These are phyloP conservation scores for Rhizopogon vesiculosus DNA, from an alignment of 768 basidiomycete genomes.

Conservation along the genomic window DNA sequence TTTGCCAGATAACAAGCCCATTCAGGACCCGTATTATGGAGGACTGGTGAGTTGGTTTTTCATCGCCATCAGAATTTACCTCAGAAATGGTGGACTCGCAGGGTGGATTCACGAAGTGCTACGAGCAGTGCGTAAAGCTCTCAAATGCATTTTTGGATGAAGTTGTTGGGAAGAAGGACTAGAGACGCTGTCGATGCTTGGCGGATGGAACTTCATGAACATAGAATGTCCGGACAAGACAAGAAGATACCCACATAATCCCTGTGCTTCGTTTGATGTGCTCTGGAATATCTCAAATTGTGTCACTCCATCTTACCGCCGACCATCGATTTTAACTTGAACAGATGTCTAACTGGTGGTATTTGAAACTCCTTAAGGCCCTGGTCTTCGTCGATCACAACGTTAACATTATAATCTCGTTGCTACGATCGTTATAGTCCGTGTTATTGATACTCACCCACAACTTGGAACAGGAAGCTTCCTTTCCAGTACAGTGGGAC, in stretches of 20 bases:
- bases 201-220: not conserved
- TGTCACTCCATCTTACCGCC: not conserved
- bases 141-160: conserved; percentile 79
- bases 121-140: conserved; percentile 67
- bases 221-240: not conserved
- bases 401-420: not conserved
- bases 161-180: conserved; percentile 32
- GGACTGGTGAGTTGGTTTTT: conserved; percentile 42
- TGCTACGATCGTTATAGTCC: not conserved
- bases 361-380: no score
- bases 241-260: not conserved
- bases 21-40: conserved; percentile 85
- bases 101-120: conserved; percentile 75
- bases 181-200: not conserved
- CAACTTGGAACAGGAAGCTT: not conserved
- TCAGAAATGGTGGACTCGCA: conserved; percentile 20
- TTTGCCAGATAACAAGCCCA: conserved; percentile 54
- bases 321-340: not conserved
- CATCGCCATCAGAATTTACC: not conserved
- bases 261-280: not conserved
- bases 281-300: not conserved
- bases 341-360: no score
- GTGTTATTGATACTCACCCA: not conserved
- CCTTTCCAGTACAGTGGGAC: not conserved
- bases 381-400: not conserved